Base-by-base conservation (phyloP, 805 yeast genomes). In the Lipomyces kockii region DNA sequence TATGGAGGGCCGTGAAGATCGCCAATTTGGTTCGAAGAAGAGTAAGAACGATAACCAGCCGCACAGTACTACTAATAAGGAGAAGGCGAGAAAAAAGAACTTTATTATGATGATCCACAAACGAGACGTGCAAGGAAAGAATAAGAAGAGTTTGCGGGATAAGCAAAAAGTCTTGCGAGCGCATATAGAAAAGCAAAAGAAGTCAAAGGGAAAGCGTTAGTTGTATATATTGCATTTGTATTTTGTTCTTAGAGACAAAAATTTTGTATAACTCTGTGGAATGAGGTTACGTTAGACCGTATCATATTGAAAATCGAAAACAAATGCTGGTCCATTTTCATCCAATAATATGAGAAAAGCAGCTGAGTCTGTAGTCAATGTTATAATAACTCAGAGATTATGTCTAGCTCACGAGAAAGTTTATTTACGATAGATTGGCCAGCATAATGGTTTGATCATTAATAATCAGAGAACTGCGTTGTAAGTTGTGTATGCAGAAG, bases 101-200 rank as follows among this genome's bases (percentile, higher is more conserved):
- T 95, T 92, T 77, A 94, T 95, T 77, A 95, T 95, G 99, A 91
- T 91, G 94, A 91, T 95, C 74, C 99, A 95, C 80, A 95, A 94
- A 82, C 87, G 87, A 75, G 88, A 91, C 61, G 98, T 95, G 52
- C 97, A 91, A 79, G 98, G 98, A 71, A 95, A 95, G 80, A 93
- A 89, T 71, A 90, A 89, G 81, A 83, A 89, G 84, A 91, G 97
- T 65, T 83, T 95, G 74, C 85, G 97, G 74, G 98, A 95, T 78
- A 88, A 92, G 79, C 98, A 93, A 79, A 90, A 87, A 78, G 87
- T 90, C 22, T 80, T 95, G 74, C 83, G 89, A 70, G 97, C 97
- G 1, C 98, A 94, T 76, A 86, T 92, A 68, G 87, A 86, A 55
- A 91, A 91, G 78, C 98, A 93, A 80, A 95, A 93, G 88, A 90